Evolutionary conservation across 805 yeast genomes (phyloP).

Genomic region (Diddensiella caesifluorescens): DNA sequence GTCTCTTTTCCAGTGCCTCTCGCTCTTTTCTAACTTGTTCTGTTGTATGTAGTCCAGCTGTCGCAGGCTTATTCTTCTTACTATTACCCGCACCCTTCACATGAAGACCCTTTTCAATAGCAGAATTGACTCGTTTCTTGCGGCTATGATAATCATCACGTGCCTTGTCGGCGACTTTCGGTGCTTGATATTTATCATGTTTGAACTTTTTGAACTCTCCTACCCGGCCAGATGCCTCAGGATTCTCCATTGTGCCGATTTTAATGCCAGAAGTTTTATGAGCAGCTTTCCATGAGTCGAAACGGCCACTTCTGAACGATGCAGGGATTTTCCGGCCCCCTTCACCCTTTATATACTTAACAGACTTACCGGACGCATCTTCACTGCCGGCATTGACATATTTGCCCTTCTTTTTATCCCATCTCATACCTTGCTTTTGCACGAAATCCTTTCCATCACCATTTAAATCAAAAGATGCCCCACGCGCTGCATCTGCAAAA

Average conservation of each 20-base stretch:
- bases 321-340: conserved; percentile 93
- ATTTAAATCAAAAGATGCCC: conserved; percentile 79
- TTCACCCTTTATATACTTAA: conserved; percentile 85
- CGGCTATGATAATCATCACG: conserved; percentile 84
- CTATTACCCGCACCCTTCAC: conserved; percentile 50
- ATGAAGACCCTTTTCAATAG: conserved; percentile 64
- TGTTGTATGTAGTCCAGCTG: conserved; percentile 56
- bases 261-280: conserved; percentile 46
- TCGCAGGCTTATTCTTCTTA: conserved; percentile 32
- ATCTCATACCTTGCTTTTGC: conserved; percentile 60
- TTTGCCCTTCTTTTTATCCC: conserved; percentile 93
- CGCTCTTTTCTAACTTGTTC: conserved; percentile 79
- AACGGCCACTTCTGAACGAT: conserved; percentile 81
- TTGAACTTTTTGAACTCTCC: conserved; percentile 44
- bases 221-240: conserved; percentile 23
- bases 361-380: conserved; percentile 44
- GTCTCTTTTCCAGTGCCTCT: conserved; percentile 59
- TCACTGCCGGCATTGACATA: conserved; percentile 71
- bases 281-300: conserved; percentile 83
- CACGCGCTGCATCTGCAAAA: conserved; percentile 78
- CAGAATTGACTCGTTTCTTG: conserved; percentile 74
- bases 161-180: conserved; percentile 82
- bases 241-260: conserved; percentile 51
- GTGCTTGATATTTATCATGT: conserved; percentile 73
- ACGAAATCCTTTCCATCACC: conserved; percentile 67